phyloP scores from a whole-genome alignment of 257 asterid genomes.

The Paraleonurus japonicus region DNA sequence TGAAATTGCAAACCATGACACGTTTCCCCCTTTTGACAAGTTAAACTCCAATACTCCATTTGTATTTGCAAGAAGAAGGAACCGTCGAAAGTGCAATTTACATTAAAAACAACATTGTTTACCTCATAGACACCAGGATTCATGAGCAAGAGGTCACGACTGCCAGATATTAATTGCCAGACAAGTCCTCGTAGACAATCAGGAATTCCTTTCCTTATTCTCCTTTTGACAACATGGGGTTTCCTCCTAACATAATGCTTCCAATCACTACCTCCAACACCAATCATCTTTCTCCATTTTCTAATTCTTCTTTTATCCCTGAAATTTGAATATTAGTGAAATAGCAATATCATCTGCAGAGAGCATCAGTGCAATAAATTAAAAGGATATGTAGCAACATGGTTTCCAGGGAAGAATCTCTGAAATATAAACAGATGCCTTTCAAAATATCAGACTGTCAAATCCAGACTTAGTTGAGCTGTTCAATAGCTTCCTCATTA shows the following conservation, averaged over 20 bases:
- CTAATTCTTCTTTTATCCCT: constrained; percentile 92
- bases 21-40: not conserved
- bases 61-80: not conserved
- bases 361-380: constrained; percentile 10
- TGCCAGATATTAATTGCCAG: constrained; percentile 97
- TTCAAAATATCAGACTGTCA: constrained; percentile 2
- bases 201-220: constrained; percentile 97
- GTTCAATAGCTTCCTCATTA: not conserved
- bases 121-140: constrained; percentile 99
- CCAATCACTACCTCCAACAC: constrained; percentile 99
- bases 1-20: not conserved
- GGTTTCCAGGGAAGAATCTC: not conserved
- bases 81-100: not conserved
- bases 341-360: constrained; percentile 6
- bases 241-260: constrained; percentile 91
- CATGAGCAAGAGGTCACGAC: constrained; percentile 96
- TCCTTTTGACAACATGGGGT: constrained; percentile 90
- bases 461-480: not conserved
- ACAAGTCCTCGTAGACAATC: constrained; percentile 98
- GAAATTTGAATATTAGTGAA: constrained; percentile 26
- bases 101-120: constrained; percentile 11
- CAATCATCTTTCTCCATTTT: constrained; percentile 99
- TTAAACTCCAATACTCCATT: not conserved
- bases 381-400: constrained; percentile 13
- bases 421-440: constrained; percentile 15